Base-by-base conservation (phyloP, 192 early-diverging fungal species). In the Backusella circina region DNA sequence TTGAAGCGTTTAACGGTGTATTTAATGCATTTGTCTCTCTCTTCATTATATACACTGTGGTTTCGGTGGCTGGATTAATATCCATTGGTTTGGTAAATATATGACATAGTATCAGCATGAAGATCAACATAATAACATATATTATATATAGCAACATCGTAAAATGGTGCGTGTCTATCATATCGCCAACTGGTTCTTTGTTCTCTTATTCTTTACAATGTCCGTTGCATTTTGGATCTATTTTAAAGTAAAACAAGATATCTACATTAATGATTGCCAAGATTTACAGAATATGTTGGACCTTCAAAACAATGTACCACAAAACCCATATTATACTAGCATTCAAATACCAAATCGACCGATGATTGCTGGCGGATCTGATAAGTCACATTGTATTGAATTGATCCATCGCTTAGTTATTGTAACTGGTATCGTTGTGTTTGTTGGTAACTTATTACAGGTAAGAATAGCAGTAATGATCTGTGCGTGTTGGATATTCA, bases 371-470 rank as follows among this genome's bases (percentile, higher is more conserved):
- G 74, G 74, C 2, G 74, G 74, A 26, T 32, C 65, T 6, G 74
- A 75, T 35, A 75, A 79, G 12, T 28, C 31, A 1, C 37, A 70
- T 8, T 79, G 77, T 70, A 70, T 69, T 18, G 38, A 38, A 1
- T 15, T 70, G 7, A n/a, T 79, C 0, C 74, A 66, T 30, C 39
- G 16, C 10, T n/a, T 79, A 10, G 72, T 70, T 5, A 79, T 79
- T 70, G 77, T 30, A 21, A 21, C 72, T 44, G 77, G 72, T 51
- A 57, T 79, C 18, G 64, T 21, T 44, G 73, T 74, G 0, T 79
- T 79, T 50, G 54, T 79, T 66, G 67, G 67, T 10, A 74, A 79
- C 26, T 23, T 61, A 31, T 70, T 79, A 10, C 77, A 79, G 77
- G 77, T 79, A 79, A 33, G 21, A n/a, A 21, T 28, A 35, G 6